Conservation (phyloP, 2,329 filamentous ascomycete species). For the Exserohilum turcica region DNA sequence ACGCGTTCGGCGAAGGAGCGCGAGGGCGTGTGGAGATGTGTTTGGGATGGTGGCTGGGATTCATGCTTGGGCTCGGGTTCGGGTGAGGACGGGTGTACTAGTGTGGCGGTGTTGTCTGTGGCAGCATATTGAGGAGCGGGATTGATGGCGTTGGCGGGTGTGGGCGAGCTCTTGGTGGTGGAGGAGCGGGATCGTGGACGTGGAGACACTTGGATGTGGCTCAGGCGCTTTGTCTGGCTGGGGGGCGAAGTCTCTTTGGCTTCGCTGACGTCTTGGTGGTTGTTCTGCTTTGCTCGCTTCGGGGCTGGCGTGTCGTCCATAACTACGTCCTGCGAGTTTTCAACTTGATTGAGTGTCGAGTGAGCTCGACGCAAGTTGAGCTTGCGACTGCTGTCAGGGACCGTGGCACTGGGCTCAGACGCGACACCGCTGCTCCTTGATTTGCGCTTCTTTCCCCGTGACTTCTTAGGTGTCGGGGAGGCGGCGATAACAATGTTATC, state of each 20-base stretch:
- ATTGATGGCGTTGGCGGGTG: not conserved
- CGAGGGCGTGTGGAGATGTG: conserved; percentile 24
- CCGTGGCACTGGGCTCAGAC: not conserved
- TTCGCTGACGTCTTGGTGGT: conserved; percentile 39
- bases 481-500: conserved; percentile 51
- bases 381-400: conserved; percentile 31
- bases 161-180: not conserved
- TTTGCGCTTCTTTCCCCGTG: conserved; percentile 27
- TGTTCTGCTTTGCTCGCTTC: conserved; percentile 32
- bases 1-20: conserved; percentile 42
- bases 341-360: conserved; percentile 38
- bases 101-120: not conserved
- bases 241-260: conserved; percentile 19
- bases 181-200: conserved; percentile 8
- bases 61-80: not conserved
- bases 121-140: not conserved
- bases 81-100: conserved; percentile 3
- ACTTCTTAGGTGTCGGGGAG: conserved; percentile 10
- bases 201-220: conserved; percentile 35
- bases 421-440: conserved; percentile 12
- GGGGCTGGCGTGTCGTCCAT: conserved; percentile 36
- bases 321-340: conserved; percentile 28
- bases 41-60: not conserved
- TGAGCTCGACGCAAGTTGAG: conserved; percentile 33
- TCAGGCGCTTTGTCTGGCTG: conserved; percentile 29